These are phyloP conservation scores for Ceratocystis eucalypticola DNA, from an alignment of 2,329 filamentous ascomycete species.

Conservation along the genomic window DNA sequence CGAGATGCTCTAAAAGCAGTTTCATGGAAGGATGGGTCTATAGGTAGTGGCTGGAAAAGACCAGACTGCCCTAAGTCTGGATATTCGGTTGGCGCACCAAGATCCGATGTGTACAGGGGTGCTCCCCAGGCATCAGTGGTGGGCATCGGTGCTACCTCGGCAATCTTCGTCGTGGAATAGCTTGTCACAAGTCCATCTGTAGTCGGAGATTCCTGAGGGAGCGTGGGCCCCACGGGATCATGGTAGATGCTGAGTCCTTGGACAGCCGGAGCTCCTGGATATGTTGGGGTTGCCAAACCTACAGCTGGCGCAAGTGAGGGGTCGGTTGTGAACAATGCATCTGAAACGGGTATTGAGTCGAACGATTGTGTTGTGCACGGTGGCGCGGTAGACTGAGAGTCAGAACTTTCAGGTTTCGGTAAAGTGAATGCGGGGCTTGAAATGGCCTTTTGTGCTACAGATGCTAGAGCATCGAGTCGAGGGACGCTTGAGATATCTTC, in stretches of 20 bases:
- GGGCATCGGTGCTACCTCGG: neutral
- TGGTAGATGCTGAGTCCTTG: neutral
- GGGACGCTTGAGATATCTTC: neutral
- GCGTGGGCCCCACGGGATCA: neutral
- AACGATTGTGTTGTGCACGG: neutral
- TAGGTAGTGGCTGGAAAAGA: neutral
- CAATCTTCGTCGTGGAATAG: neutral
- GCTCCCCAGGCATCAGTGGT: slow-evolving; percentile 9
- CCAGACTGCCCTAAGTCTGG: neutral
- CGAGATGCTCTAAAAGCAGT: neutral
- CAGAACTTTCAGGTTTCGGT: neutral
- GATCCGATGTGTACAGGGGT: neutral
- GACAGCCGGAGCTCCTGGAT: neutral
- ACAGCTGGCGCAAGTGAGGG: neutral
- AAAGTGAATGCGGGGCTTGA: neutral
- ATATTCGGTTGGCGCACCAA: neutral
- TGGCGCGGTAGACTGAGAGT: neutral
- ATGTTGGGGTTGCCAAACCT: neutral
- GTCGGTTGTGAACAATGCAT: neutral
- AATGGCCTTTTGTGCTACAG: slow-evolving; percentile 4
- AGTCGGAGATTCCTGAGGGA: neutral
- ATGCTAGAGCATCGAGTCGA: neutral
- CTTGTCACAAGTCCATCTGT: neutral
- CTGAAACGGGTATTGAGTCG: neutral
- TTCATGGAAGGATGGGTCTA: neutral